A percentile compares a stretch with the other conserved stretches of the same genome.
Evolutionary conservation across 768 basidiomycete species (phyloP).

Genomic region (Lactarius vividus): DNA sequence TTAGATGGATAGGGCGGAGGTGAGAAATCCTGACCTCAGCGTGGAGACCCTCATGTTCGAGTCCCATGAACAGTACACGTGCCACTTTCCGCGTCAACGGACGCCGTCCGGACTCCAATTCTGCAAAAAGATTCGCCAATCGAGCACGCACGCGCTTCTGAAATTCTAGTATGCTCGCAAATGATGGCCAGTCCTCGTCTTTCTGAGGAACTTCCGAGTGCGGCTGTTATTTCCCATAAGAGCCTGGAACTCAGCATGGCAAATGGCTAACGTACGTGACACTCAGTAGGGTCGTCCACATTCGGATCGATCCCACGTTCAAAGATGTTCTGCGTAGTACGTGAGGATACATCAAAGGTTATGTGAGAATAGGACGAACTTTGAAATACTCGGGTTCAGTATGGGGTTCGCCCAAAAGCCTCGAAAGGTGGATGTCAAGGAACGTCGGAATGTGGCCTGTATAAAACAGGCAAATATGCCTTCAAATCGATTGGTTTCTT

Average conservation of each 20-base stretch:
- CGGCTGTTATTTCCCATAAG: slow-evolving; percentile 43
- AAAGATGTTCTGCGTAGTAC: slow-evolving; percentile 57
- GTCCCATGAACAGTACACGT: slow-evolving; percentile 85
- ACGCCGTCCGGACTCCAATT: slow-evolving; percentile 52
- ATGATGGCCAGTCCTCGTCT: slow-evolving; percentile 84
- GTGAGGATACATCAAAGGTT: neutral
- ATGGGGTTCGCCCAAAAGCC: slow-evolving; percentile 68
- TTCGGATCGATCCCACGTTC: slow-evolving; percentile 96
- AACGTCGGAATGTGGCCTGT: slow-evolving; percentile 92
- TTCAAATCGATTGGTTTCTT: slow-evolving; percentile 90
- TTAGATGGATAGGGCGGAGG: neutral
- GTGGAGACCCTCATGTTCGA: slow-evolving; percentile 89
- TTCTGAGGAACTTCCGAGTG: slow-evolving; percentile 85
- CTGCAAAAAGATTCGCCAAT: slow-evolving; percentile 67
- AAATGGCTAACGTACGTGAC: slow-evolving; percentile 59
- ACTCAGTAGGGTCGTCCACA: slow-evolving; percentile 84
- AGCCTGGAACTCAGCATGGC: slow-evolving; percentile 1
- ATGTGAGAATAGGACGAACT: slow-evolving; percentile 34
- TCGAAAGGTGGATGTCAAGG: slow-evolving; percentile 85
- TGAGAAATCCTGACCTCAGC: slow-evolving; percentile 52
- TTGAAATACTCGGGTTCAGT: slow-evolving; percentile 86
- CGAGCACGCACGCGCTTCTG: slow-evolving; percentile 74
- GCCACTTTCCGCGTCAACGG: slow-evolving; percentile 62
- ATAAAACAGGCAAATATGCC: slow-evolving; percentile 98
- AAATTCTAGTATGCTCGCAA: slow-evolving; percentile 70